Conservation (phyloP, 1,284 basidiomycete species). For the Ustilago esculenta region DNA sequence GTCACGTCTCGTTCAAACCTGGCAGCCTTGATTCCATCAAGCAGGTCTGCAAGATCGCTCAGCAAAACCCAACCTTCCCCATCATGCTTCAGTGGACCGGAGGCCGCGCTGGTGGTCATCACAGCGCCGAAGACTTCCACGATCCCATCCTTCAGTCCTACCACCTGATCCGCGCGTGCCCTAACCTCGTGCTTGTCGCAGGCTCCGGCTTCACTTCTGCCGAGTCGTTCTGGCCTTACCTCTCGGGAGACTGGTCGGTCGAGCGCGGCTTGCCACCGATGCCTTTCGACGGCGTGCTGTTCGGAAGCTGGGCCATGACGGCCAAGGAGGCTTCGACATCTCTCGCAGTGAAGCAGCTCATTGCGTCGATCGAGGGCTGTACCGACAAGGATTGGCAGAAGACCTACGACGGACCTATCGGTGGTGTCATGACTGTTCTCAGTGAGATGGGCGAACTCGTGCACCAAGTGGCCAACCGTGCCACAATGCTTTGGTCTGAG, state of each 20-base stretch:
- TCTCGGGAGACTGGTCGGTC: slow-evolving; percentile 93
- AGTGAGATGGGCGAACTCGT: slow-evolving; percentile 98
- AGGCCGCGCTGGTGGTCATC: slow-evolving; percentile 97
- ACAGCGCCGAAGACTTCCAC: slow-evolving; percentile 98
- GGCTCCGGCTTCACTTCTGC: slow-evolving; percentile 97
- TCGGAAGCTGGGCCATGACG: slow-evolving; percentile 95
- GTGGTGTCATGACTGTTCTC: slow-evolving; percentile 93
- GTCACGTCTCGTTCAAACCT: slow-evolving; percentile 96
- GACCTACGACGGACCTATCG: slow-evolving; percentile 86
- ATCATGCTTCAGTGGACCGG: slow-evolving; percentile 99
- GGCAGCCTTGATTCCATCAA: slow-evolving; percentile 96
- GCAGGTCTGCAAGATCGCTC: slow-evolving; percentile 94
- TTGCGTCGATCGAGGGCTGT: slow-evolving; percentile 92
- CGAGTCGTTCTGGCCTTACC: slow-evolving; percentile 95
- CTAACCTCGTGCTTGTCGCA: slow-evolving; percentile 88
- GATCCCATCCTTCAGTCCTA: slow-evolving; percentile 94
- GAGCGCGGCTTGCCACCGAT: slow-evolving; percentile 89
- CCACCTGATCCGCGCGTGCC: slow-evolving; percentile 83
- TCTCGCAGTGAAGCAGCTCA: slow-evolving; percentile 92
- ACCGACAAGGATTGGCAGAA: slow-evolving; percentile 91
- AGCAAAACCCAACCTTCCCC: slow-evolving; percentile 94
- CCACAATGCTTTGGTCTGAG: slow-evolving; percentile 96
- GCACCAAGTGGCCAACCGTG: slow-evolving; percentile 89
- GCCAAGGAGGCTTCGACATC: slow-evolving; percentile 97
- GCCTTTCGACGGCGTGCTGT: slow-evolving; percentile 96